A percentile compares a stretch with the other conserved stretches of the same genome.
Evolutionary conservation across 257 asterid genomes (phyloP).

Genomic region (Leonotis leonurus): DNA sequence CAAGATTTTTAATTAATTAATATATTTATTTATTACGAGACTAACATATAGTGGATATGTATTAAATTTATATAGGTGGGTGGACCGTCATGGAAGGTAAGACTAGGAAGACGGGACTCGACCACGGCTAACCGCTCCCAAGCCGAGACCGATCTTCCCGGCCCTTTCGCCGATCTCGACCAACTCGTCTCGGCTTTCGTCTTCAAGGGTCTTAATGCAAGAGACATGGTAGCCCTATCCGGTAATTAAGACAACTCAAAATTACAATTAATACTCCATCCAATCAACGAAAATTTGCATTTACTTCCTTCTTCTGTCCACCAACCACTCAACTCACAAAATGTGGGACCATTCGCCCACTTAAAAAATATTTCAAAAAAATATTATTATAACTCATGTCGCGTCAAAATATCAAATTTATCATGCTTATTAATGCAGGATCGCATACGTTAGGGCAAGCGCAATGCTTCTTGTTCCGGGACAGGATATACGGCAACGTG

Average conservation of each 20-base stretch:
- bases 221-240: slow-evolving; percentile 44
- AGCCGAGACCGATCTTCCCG: slow-evolving; percentile 31
- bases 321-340: too few species aligned
- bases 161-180: slow-evolving; percentile 7
- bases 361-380: too few species aligned
- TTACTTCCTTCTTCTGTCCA: too few species aligned
- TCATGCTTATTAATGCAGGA: slow-evolving; percentile 16
- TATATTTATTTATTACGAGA: too few species aligned
- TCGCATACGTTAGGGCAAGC: slow-evolving; percentile 38
- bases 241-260: slow-evolving; percentile 13
- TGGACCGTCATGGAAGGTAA: slow-evolving; percentile 38
- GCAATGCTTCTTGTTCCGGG: slow-evolving; percentile 25
- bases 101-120: slow-evolving; percentile 39
- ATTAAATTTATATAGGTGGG: slow-evolving; percentile 27
- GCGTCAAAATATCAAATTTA: too few species aligned
- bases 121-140: slow-evolving; percentile 24
- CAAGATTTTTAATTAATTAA: too few species aligned
- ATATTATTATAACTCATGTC: too few species aligned
- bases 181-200: slow-evolving; percentile 20
- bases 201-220: slow-evolving; percentile 16
- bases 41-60: too few species aligned
- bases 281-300: too few species aligned
- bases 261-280: not conserved
- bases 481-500: slow-evolving; percentile 30
- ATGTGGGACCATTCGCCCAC: too few species aligned